Conservation (phyloP, 176 grass and related monocot species). For the Carex pumila region DNA sequence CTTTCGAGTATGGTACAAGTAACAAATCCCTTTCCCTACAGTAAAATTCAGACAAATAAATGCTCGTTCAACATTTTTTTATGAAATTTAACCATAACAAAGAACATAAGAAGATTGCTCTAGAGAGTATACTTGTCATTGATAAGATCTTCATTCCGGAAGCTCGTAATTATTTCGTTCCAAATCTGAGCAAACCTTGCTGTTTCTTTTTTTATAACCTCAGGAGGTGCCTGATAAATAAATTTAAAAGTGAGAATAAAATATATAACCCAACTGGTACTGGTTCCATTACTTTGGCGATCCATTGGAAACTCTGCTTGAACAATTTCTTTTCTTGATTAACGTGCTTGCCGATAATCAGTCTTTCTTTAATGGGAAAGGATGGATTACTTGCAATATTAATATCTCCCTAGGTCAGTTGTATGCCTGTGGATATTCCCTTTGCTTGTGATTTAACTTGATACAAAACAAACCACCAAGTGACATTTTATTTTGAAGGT, state of each 20-base stretch:
- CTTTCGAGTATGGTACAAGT: conserved; percentile 92
- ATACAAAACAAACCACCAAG: not conserved
- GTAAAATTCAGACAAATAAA: conserved; percentile 14
- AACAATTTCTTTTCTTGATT: not conserved
- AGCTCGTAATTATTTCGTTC: conserved; percentile 89
- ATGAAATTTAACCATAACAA: not conserved
- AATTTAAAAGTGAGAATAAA: not conserved
- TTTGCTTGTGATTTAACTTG: not conserved
- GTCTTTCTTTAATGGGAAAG: not conserved
- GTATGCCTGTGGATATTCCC: no score
- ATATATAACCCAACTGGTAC: not conserved
- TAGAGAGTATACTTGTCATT: conserved; percentile 43
- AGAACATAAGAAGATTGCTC: not conserved
- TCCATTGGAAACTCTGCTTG: not conserved
- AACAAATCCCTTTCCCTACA: conserved; percentile 84
- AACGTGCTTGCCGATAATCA: not conserved
- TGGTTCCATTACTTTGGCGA: not conserved
- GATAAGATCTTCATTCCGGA: conserved; percentile 91
- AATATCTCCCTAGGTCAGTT: no score
- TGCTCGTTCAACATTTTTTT: not conserved
- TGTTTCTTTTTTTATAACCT: conserved; percentile 46
- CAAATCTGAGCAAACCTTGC: conserved; percentile 99
- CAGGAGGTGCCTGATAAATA: conserved; percentile 23
- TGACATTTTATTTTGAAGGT: not conserved
- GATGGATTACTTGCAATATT: no score